Percentiles rank a stretch among this genome's conserved stretches.
phyloP scores from a whole-genome alignment of 352 stramenopile genomes.

The Phytopythium oedochilum region DNA sequence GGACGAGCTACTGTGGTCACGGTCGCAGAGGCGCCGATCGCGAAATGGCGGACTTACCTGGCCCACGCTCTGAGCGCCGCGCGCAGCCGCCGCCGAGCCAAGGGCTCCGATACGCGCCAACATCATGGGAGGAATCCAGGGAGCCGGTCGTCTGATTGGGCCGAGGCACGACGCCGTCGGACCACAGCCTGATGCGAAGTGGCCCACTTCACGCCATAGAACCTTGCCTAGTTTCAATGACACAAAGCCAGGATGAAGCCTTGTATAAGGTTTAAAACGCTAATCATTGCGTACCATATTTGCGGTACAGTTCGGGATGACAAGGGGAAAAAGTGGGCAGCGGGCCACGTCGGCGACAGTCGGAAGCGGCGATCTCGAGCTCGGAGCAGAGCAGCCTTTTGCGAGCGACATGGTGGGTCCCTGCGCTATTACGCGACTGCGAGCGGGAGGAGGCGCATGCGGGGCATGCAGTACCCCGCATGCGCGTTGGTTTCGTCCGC shows the following conservation, averaged over 20 bases:
- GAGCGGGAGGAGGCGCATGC: background rate
- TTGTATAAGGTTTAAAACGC: no score
- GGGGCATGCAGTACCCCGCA: no score
- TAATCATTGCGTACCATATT: no score
- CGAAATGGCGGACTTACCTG: background rate
- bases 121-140: background rate
- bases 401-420: slow-evolving; percentile 2
- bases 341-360: background rate
- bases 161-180: background rate
- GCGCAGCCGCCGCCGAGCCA: background rate
- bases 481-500: background rate
- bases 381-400: no score
- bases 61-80: background rate
- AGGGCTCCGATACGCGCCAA: background rate
- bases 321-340: slow-evolving; percentile 1
- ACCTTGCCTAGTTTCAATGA: no score
- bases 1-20: background rate
- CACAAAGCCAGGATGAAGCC: background rate
- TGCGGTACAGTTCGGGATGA: no score
- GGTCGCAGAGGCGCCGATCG: no score
- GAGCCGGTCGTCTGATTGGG: slow-evolving; percentile 1
- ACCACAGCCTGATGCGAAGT: no score
- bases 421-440: background rate
- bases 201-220: background rate
- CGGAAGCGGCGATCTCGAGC: background rate